Evolutionary conservation across 1,284 basidiomycete genomes (phyloP).

Genomic region (Naganishia cerealis): DNA sequence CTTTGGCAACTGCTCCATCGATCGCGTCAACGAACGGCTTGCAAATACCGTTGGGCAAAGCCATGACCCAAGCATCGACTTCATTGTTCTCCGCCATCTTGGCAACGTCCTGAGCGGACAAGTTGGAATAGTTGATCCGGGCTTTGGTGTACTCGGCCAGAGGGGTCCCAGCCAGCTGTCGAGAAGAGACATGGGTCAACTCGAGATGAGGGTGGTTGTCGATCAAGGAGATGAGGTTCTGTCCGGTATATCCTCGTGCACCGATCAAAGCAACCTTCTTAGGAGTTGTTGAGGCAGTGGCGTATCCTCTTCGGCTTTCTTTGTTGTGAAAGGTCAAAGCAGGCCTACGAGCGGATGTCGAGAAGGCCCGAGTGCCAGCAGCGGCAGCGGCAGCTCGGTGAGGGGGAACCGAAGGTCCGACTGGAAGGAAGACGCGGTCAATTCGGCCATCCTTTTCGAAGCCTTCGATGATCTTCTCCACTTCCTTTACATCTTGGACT

Average conservation of each 20-base stretch:
- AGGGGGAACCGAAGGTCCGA: constrained; percentile 75
- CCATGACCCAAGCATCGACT: constrained; percentile 97
- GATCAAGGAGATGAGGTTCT: constrained; percentile 81
- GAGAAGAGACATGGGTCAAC: constrained; percentile 91
- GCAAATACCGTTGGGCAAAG: constrained; percentile 92
- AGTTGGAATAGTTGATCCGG: constrained; percentile 72
- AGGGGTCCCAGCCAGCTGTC: constrained; percentile 82
- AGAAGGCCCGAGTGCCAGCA: constrained; percentile 64
- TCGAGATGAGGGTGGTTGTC: constrained; percentile 81
- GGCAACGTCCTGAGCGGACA: constrained; percentile 74
- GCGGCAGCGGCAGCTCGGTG: constrained; percentile 56
- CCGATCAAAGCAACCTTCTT: constrained; percentile 95
- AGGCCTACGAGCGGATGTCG: constrained; percentile 65
- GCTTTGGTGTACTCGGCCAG: constrained; percentile 81
- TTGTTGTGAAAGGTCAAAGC: constrained; percentile 58
- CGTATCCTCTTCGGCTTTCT: constrained; percentile 53
- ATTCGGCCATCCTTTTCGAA: constrained; percentile 86
- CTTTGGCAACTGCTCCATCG: constrained; percentile 67
- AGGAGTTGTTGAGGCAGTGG: constrained; percentile 63
- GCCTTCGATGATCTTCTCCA: constrained; percentile 77
- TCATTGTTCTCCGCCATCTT: constrained; percentile 81
- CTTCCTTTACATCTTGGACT: constrained; percentile 84
- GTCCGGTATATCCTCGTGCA: constrained; percentile 89
- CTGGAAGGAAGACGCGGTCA: constrained; percentile 82
- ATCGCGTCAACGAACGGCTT: constrained; percentile 97